phyloP scores from a whole-genome alignment of 352 stramenopile genomes.

The Elongisporangium prolatum region DNA sequence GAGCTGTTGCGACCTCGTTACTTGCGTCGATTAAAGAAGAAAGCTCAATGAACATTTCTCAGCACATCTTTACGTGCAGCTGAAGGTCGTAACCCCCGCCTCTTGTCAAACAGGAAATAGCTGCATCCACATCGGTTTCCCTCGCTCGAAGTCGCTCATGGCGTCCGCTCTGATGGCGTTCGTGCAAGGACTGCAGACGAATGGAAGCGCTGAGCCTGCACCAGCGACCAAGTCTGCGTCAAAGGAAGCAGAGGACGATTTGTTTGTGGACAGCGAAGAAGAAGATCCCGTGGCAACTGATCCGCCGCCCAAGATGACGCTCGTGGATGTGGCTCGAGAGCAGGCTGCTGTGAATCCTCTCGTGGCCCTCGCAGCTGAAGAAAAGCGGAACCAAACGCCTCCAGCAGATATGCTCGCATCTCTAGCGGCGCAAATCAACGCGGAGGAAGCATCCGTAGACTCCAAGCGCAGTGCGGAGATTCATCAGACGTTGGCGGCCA shows the following conservation, averaged over 20 bases:
- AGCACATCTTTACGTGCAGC: too few species aligned
- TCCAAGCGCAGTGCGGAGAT: slow-evolving; percentile 17
- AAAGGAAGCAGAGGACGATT: slow-evolving; percentile 17
- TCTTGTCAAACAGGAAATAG: neutral
- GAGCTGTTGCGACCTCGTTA: neutral
- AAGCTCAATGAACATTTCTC: neutral
- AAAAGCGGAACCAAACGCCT: slow-evolving; percentile 6
- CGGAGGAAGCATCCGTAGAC: slow-evolving; percentile 17
- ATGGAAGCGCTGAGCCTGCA: slow-evolving; percentile 12
- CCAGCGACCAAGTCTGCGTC: neutral
- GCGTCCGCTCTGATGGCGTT: slow-evolving; percentile 36
- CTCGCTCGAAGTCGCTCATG: slow-evolving; percentile 9
- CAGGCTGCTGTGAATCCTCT: slow-evolving; percentile 11
- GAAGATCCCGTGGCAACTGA: slow-evolving; percentile 21
- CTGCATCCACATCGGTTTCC: neutral
- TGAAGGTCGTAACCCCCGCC: neutral
- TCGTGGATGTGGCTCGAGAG: slow-evolving; percentile 16
- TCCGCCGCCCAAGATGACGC: slow-evolving; percentile 1
- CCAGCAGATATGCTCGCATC: slow-evolving; percentile 12
- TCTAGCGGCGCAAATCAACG: slow-evolving; percentile 35
- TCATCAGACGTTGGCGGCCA: slow-evolving; percentile 17
- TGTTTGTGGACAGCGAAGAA: slow-evolving; percentile 26
- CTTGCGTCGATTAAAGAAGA: neutral
- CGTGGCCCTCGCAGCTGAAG: slow-evolving; percentile 12
- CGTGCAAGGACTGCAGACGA: slow-evolving; percentile 19